phyloP scores from a whole-genome alignment of 768 basidiomycete species.

The Leccinum boreale region DNA sequence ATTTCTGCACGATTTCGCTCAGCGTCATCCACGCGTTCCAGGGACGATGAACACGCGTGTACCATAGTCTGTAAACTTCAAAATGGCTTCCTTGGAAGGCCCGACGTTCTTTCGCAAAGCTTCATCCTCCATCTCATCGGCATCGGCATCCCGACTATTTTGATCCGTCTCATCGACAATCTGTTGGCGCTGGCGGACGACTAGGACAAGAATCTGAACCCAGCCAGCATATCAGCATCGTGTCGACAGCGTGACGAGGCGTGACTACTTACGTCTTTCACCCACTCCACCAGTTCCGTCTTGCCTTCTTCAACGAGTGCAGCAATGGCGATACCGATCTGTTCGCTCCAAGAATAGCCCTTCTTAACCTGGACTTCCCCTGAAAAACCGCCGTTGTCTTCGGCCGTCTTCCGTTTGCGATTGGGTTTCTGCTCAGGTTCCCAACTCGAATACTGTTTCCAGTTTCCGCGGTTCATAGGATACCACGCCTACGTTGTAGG shows the following conservation, averaged over 20 bases:
- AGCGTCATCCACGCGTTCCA: constrained; percentile 1
- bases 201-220: constrained; percentile 56
- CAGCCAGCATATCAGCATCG: constrained; percentile 9
- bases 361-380: constrained; percentile 81
- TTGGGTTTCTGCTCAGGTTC: constrained; percentile 49
- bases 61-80: constrained; percentile 77
- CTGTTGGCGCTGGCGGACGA: constrained; percentile 54
- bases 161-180: constrained; percentile 63
- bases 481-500: constrained; percentile 64
- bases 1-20: constrained; percentile 51
- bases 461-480: constrained; percentile 82
- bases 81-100: constrained; percentile 67
- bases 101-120: constrained; percentile 25
- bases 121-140: constrained; percentile 30
- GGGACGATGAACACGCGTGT: constrained; percentile 28
- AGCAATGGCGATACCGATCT: constrained; percentile 82
- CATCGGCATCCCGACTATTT: constrained; percentile 35
- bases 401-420: constrained; percentile 29
- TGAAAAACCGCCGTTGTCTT: constrained; percentile 43
- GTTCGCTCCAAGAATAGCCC: constrained; percentile 84
- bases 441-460: constrained; percentile 84
- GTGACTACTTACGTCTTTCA: constrained; percentile 64
- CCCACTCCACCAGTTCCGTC: constrained; percentile 69
- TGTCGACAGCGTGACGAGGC: constrained; percentile 17
- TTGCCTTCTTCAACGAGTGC: constrained; percentile 67